Percentiles rank a stretch among this genome's conserved stretches.
phyloP scores from a whole-genome alignment of 2,329 filamentous ascomycete species.

The Ophiostoma piceae region DNA sequence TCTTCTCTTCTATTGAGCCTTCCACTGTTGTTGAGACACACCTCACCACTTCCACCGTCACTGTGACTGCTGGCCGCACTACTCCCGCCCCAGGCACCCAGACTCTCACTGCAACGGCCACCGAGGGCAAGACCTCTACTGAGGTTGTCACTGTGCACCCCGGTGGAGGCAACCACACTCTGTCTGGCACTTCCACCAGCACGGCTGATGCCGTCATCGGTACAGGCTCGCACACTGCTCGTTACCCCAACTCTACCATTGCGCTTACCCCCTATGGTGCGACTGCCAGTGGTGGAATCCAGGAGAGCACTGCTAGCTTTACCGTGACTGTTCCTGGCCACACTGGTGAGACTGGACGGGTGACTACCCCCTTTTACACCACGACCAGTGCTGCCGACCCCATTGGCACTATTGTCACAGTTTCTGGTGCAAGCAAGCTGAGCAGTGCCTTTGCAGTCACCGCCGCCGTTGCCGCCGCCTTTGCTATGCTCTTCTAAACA shows the following conservation, averaged over 20 bases:
- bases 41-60: constrained; percentile 3
- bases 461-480: constrained; percentile 35
- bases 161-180: neutral
- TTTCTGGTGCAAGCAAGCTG: constrained; percentile 28
- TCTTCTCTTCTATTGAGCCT: constrained; percentile 8
- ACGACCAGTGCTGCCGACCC: constrained; percentile 31
- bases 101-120: constrained; percentile 19
- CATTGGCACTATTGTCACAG: constrained; percentile 31
- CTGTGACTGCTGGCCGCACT: constrained; percentile 2
- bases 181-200: constrained; percentile 18
- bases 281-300: neutral
- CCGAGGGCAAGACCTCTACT: constrained; percentile 15
- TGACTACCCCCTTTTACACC: constrained; percentile 23
- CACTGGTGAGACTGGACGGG: constrained; percentile 12
- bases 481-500: neutral
- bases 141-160: constrained; percentile 16
- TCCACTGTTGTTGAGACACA: constrained; percentile 11
- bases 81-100: neutral
- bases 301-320: constrained; percentile 23
- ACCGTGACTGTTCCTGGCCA: constrained; percentile 20
- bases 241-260: constrained; percentile 23
- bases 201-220: constrained; percentile 19
- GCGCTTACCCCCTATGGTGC: constrained; percentile 15
- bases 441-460: constrained; percentile 33
- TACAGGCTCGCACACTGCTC: constrained; percentile 9